Base-by-base conservation (phyloP, 2,329 filamentous ascomycete species). In the Hypoxylon sp. region DNA sequence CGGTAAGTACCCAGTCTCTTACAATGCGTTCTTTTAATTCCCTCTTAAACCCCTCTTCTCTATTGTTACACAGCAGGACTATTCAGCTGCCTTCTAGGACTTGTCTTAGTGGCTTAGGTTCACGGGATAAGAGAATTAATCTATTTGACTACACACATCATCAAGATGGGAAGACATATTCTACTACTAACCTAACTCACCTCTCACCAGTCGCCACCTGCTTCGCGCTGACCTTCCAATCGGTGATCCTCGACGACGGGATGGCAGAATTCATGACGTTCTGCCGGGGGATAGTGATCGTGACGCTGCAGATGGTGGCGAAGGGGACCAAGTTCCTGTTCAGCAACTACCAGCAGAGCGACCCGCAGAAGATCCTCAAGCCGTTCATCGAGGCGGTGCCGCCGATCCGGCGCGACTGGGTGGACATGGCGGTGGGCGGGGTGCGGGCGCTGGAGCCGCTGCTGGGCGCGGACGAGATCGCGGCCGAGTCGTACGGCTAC, bases 251-350 rank as follows among this genome's bases (percentile, higher is more conserved):
- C 31, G 83, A 86, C 25, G 88, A 90, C 69, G 88, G 88, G 42
- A 80, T 89, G 78, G 79, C 81, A n/a, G 88, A 89, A 76, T 89
- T 85, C 76, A 86, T 90, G 84, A 88, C 85, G 0, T 89, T 89
- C 71, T 85, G 87, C 66, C 82, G 88, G 30, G 87, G 88, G 14
- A 85, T 89, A 70, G 77, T 86, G 67, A 82, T 89, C 50, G 82
- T 90, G 2, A 83, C 82, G 10, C 81, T 85, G 67, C 86, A 88
- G 72, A 86, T 89, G 83, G 82, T 82, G 76, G 79, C 80, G 65
- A 82, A 83, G 58, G 82, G 83, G 22, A 82, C 84, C 46, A 81
- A 81, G 20, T 82, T 86, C 61, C 78, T 89, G 55, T 89, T 88
- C 68, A 80, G 80, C 50, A 83, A 85, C 66, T 73, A 86, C 13